Evolutionary conservation across 2,329 filamentous ascomycete genomes (phyloP), one percentile per base, ranked within the genome.

Genomic region (Xylaria arbuscula): DNA sequence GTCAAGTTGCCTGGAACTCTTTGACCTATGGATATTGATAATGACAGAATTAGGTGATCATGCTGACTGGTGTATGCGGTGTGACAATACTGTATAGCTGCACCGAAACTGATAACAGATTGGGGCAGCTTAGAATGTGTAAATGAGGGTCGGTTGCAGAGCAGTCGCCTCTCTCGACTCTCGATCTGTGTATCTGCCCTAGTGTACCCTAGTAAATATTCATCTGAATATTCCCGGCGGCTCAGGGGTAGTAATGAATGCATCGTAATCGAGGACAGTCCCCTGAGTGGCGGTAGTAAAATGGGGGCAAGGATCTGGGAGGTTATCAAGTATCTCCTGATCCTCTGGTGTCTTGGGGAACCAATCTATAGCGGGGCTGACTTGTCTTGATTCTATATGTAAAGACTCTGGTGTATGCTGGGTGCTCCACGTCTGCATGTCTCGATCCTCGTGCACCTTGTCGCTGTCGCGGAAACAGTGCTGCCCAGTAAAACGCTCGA

Each of bases 231-330:
- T 66, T 11, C 59, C 59, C 45, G 53, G 48, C 13, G 58, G 67
- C 15, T 62, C 58, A 2, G 67, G 62, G 13, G 59, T 66, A n/a
- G 55, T 59, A 8, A 53, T 55, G 11, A 59, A 17, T n/a, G 7
- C 9, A 50, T 36, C 17, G 32, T 15, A 56, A 8, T 67, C 38
- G 15, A 38, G 7, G 34, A 22, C 38, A 1, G 22, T 57, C 38
- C 22, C 13, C 7, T 24, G 28, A 17, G 24, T 8, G 4, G 19
- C 53, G 15, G 15, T 11, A 7, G 19, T 11, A 7, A 36, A 24
- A 38, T 61, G 24, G 9, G 38, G 32, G 6, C 9, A 7, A n/a
- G 34, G 11, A 13, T 55, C 55, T 5, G 54, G 28, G 13, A 58
- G 34, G 22, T 34, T 32, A 17, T 54, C 57, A 5, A 48, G 17